Evolutionary conservation across 192 early-diverging fungal genomes (phyloP).

Genomic region (Umbelopsis isabellina): DNA sequence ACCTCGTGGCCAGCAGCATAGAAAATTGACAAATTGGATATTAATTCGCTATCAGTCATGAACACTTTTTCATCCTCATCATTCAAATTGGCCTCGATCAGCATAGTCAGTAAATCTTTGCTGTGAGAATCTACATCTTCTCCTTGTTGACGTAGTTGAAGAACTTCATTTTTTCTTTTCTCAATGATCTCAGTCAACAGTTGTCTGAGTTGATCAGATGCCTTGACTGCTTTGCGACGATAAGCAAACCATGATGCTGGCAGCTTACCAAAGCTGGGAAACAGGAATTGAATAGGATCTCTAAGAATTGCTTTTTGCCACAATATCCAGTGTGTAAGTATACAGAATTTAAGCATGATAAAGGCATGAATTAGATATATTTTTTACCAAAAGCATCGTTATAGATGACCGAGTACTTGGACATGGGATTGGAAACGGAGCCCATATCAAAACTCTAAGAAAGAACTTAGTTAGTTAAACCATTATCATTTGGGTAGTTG

Average conservation of each 20-base stretch:
- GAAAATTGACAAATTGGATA: slow-evolving; percentile 3
- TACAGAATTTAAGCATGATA: not conserved
- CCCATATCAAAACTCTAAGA: slow-evolving; percentile 12
- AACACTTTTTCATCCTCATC: not conserved
- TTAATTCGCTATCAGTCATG: not conserved
- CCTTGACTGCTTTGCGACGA: not conserved
- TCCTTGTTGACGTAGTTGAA: not conserved
- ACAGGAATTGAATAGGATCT: slow-evolving; percentile 12
- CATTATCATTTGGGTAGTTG: too few species aligned
- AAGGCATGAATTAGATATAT: too few species aligned
- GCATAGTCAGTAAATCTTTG: slow-evolving; percentile 39
- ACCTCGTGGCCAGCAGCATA: slow-evolving; percentile 13
- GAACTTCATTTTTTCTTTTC: not conserved
- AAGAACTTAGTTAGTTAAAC: not conserved
- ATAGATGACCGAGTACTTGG: not conserved
- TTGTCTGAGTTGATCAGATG: not conserved
- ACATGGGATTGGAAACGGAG: not conserved
- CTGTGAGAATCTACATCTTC: not conserved
- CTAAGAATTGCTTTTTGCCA: not conserved
- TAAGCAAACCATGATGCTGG: slow-evolving; percentile 18
- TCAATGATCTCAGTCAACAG: not conserved
- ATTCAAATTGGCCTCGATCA: slow-evolving; percentile 30
- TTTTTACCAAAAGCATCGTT: not conserved
- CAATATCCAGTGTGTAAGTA: not conserved
- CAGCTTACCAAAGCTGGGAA: not conserved